Evolutionary conservation across 495 filamentous ascomycete genomes (phyloP).

Genomic region (Tuber borchii): DNA sequence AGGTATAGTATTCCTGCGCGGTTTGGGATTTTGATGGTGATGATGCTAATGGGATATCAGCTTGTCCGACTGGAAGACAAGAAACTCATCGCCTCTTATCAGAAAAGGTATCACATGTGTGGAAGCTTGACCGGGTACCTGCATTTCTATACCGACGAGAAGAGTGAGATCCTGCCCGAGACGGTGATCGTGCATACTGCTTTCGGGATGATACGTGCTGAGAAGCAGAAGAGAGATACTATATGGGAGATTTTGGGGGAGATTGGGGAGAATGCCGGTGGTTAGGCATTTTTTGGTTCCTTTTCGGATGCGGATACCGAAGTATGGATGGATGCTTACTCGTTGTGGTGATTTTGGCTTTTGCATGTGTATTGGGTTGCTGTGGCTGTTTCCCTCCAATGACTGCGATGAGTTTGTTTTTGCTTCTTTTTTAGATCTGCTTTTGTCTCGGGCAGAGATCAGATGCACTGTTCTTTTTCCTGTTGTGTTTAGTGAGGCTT

Average conservation of each 20-base stretch:
- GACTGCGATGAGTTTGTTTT: not conserved
- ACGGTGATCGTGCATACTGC: slow-evolving; percentile 23
- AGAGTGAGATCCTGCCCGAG: slow-evolving; percentile 15
- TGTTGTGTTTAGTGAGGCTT: not conserved
- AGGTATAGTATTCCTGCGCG: slow-evolving; percentile 10
- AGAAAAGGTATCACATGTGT: slow-evolving; percentile 15
- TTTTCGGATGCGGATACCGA: not conserved
- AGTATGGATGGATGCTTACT: not conserved
- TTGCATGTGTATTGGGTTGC: not conserved
- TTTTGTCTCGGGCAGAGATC: not conserved
- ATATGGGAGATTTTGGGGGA: slow-evolving; percentile 10
- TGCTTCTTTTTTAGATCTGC: not conserved
- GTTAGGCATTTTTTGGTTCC: not conserved
- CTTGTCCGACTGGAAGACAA: slow-evolving; percentile 25
- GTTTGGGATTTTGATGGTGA: not conserved
- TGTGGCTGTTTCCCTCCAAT: not conserved
- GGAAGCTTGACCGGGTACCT: slow-evolving; percentile 13
- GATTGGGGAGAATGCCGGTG: slow-evolving; percentile 14
- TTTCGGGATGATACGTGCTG: slow-evolving; percentile 22
- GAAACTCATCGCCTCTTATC: slow-evolving; percentile 31
- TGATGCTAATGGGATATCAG: slow-evolving; percentile 15
- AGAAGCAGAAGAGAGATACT: slow-evolving; percentile 25
- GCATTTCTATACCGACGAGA: slow-evolving; percentile 20
- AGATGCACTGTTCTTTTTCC: not conserved
- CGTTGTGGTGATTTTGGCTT: not conserved